Evolutionary conservation across 1,284 basidiomycete species (phyloP).

Genomic region (Trametes sp.): DNA sequence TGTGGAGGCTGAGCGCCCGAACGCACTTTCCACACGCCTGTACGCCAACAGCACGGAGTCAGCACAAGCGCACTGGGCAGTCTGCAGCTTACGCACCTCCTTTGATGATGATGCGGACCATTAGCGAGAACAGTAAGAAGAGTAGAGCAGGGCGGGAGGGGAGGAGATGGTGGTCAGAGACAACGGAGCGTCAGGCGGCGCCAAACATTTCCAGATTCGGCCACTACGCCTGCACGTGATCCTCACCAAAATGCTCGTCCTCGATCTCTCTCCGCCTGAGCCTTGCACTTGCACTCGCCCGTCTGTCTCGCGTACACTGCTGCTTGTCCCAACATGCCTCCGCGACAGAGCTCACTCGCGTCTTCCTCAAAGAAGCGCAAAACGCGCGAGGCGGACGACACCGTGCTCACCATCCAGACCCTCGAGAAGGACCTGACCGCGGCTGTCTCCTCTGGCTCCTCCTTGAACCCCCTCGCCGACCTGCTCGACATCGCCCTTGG

Average conservation of each 20-base stretch:
- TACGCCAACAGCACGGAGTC: not conserved
- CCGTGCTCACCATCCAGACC: constrained; percentile 45
- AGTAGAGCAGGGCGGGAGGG: not conserved
- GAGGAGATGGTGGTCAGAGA: constrained; percentile 26
- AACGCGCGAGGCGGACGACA: constrained; percentile 38
- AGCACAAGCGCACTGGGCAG: not conserved
- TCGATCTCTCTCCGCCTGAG: not conserved
- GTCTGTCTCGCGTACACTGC: not conserved
- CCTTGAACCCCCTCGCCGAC: constrained; percentile 84
- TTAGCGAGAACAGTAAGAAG: constrained; percentile 36
- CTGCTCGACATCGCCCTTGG: constrained; percentile 66
- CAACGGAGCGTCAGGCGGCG: constrained; percentile 18
- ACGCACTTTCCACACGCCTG: constrained; percentile 76
- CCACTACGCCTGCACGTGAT: constrained; percentile 20
- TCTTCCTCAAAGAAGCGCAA: constrained; percentile 65
- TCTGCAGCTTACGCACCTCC: constrained; percentile 64
- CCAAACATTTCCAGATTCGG: constrained; percentile 20
- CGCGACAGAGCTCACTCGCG: constrained; percentile 53
- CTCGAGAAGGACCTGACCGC: constrained; percentile 61
- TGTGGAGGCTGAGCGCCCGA: not conserved
- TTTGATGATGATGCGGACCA: constrained; percentile 95
- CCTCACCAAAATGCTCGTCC: constrained; percentile 10
- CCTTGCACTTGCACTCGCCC: no score
- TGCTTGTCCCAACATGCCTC: constrained; percentile 23
- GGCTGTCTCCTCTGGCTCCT: constrained; percentile 59